Base-by-base conservation (phyloP, 495 filamentous ascomycete genomes). In the Aspergillus avenaceus region DNA sequence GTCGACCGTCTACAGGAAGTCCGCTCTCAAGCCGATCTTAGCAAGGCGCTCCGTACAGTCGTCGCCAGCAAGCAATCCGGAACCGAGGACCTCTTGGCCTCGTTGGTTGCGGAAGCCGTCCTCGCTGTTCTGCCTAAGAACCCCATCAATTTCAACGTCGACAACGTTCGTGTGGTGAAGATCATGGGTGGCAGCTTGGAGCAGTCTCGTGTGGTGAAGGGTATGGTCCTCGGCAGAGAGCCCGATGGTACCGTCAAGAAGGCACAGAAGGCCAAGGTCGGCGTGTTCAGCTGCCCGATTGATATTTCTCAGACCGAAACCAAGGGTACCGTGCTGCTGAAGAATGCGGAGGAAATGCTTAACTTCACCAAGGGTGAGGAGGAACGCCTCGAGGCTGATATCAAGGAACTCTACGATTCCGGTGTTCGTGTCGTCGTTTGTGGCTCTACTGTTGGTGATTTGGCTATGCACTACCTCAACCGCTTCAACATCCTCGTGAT, bases 301-400 rank as follows among this genome's bases (percentile, higher is more conserved):
- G 95, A 99, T 65, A 92, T 81, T 71, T 87, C 81, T 59, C 91
- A 96, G 78, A 99, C 95, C 23, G 95, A 99, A 73, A 99, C 95
- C 58, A 99, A 99, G 77, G 95, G 95, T n/a, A 99, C 95, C 13
- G 95, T 99, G n/a, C 75, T 99, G 29, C 65, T 99, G 53, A 89
- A 97, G 70, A 97, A 96, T 62, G 91, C 92, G 24, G 88, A 96
- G 74, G 95, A 99, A 72, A 97, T 99, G 90, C 75, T 97, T 49
- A 85, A 97, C 66, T 99, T 96, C 75, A 95, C 90, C 45, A 95
- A 93, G 73, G 95, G 93, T 23, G 95, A 99, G 70, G 95, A 99
- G 69, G 76, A 73, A 43, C 93, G 95, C 59, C 81, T 99, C 22
- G 95, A 97, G 73, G 73, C 81, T 25, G 79, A 84, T 45, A 87